phyloP scores from a whole-genome alignment of 768 basidiomycete genomes.

The Agrocybe chaxingu region DNA sequence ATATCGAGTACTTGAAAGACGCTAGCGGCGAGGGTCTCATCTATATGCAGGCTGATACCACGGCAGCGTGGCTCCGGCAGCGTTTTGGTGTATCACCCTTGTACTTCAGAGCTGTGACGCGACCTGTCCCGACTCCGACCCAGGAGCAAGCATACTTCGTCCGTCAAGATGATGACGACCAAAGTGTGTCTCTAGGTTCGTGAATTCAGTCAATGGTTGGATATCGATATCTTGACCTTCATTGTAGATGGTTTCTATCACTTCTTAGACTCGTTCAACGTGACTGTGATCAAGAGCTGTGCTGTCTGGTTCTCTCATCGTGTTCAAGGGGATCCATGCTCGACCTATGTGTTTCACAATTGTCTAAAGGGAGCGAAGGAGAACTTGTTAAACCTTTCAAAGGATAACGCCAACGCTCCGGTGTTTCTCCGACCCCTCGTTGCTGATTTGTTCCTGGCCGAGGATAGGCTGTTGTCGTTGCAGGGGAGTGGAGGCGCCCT shows the following conservation, averaged over 20 bases:
- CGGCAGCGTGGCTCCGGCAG: too few species aligned
- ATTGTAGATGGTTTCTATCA: constrained; percentile 1
- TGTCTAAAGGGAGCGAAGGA: not conserved
- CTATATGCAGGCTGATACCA: too few species aligned
- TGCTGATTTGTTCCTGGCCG: not conserved
- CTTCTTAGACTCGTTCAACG: not conserved
- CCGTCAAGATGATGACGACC: too few species aligned
- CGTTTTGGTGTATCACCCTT: too few species aligned
- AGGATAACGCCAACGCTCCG: not conserved
- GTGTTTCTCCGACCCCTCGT: constrained; percentile 1
- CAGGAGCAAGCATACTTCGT: too few species aligned
- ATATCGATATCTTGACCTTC: too few species aligned
- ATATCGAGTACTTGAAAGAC: too few species aligned
- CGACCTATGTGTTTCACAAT: constrained; percentile 2
- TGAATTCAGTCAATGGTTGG: not conserved
- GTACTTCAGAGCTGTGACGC: too few species aligned
- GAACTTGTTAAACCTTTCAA: not conserved
- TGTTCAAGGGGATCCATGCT: not conserved
- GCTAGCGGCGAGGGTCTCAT: too few species aligned
- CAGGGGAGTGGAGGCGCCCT: not conserved
- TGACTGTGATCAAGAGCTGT: not conserved
- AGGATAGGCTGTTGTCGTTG: not conserved
- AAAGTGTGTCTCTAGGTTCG: too few species aligned
- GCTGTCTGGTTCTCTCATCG: constrained; percentile 4
- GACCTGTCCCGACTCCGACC: too few species aligned